Base-by-base conservation (phyloP, 2,329 filamentous ascomycete genomes). In the Thyridium curvatum region DNA sequence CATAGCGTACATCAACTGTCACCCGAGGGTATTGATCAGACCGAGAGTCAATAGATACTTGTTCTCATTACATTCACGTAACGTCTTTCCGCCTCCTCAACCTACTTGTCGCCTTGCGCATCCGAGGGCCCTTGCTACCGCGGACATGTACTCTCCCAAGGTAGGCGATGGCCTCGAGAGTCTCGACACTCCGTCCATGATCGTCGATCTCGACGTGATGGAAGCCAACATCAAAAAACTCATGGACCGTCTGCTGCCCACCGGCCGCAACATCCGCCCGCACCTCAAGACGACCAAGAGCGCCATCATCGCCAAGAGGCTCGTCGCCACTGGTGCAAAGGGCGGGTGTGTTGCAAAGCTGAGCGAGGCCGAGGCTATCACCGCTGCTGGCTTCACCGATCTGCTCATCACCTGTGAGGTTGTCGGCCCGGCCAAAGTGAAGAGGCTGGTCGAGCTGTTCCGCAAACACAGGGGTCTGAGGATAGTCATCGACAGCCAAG, bases 101-200 rank as follows among this genome's bases (percentile, higher is more conserved):
- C n/a, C n/a, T n/a, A n/a, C n/a, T n/a, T n/a, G n/a, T n/a, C n/a
- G n/a, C n/a, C n/a, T n/a, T n/a, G n/a, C n/a, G n/a, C n/a, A n/a
- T n/a, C n/a, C n/a, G n/a, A n/a, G n/a, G n/a, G n/a, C n/a, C n/a
- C n/a, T 26, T 26, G 21, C 21, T n/a, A n/a, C n/a, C n/a, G n/a
- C 21, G 6, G 16, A 7, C 9, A 37, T 37, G 35, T 69, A 69
- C 48, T 35, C 50, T 28, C 66, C 67, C 10, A 53, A 61, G 44
- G 46, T 68, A 34, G 69, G 69, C 39, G 64, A 69, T 44, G 42
- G 43, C 12, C 43, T 72, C 48, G 53, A 56, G 4, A 51, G 50
- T 41, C 68, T 76, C 32, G 72, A 76, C 48, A 76, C 72, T 0
- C 72, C 72, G 1, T 74, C 70, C 38, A 75, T 76, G 70, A 63